Percentiles rank a stretch among this genome's conserved stretches.
Evolutionary conservation across 805 yeast genomes (phyloP).

Genomic region (Myxozyma vanderwaltii): DNA sequence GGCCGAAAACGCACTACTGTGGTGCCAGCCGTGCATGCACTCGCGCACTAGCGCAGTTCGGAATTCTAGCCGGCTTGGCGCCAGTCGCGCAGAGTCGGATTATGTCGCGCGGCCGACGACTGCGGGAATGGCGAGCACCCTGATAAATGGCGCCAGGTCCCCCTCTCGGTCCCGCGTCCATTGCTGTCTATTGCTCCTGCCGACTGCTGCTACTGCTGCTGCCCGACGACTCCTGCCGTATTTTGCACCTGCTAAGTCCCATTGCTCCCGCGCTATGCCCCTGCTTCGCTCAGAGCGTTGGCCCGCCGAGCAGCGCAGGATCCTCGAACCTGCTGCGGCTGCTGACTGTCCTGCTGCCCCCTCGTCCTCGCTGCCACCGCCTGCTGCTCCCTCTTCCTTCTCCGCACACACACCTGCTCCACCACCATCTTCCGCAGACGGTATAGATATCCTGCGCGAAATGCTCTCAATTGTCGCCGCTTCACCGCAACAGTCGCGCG

Average conservation of each 20-base stretch:
- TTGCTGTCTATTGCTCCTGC: not conserved
- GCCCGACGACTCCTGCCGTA: not conserved
- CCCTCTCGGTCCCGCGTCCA: not conserved
- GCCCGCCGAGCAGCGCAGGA: not conserved
- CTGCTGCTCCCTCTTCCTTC: not conserved
- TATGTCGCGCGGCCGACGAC: not conserved
- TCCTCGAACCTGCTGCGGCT: not conserved
- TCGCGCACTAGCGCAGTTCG: slow-evolving; percentile 1
- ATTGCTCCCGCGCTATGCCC: no score
- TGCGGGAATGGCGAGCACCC: not conserved
- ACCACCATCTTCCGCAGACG: not conserved
- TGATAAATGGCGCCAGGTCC: not conserved
- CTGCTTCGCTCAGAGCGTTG: no score
- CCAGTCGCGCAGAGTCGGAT: not conserved
- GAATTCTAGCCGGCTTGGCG: slow-evolving; percentile 5
- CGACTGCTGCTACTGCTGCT: not conserved
- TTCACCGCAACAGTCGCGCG: not conserved
- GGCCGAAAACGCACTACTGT: not conserved
- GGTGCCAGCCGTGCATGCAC: slow-evolving; percentile 1
- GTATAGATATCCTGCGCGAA: slow-evolving; percentile 13
- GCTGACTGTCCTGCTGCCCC: no score
- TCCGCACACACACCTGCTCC: not conserved
- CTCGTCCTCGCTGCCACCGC: not conserved
- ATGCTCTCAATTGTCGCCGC: slow-evolving; percentile 10
- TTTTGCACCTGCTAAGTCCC: no score